Base-by-base conservation (phyloP, 148 eudicot species). In the Silene conica region DNA sequence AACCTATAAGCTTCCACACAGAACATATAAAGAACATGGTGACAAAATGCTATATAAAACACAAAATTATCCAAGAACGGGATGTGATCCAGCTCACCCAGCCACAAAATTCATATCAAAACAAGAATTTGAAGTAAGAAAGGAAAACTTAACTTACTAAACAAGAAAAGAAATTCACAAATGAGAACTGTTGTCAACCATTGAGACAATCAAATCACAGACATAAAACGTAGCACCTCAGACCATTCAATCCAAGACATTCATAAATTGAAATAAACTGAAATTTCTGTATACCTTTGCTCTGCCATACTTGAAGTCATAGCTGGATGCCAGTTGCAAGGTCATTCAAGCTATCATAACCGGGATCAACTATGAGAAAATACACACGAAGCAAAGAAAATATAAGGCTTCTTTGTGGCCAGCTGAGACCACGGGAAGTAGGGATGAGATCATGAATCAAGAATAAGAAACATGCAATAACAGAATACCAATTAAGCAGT, bases 291-390 rank as follows among this genome's bases (percentile, higher is more conserved):
- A 60, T 84, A 94, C 98, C 91, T 95, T 78, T 89, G 85, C 66
- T 95, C 98, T 70, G 96, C 97, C 80, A 83, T 84, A 84, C 83
- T 92, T 58, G 97, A 95, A 74, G 88, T 73, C 98, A 95, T 95
- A 77, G 64, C 86, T 76, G 63, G 77, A 78, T 41, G 69, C 69
- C 71, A 75, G 70, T 73, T 61, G 79, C 80, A 88, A 81, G 90
- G 78, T 77, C 89, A 89, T 88, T 86, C 87, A 91, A 88, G 63
- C 77, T 78, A 77, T 62, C 72, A 74, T 34, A 34, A 34, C 73
- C 80, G 23, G 18, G 57, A 73, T 20, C 45, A 31, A 68, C 23
- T 22, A 22, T 61, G 46, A 48, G 52, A 48, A 21, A 1, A 45
- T 38, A 54, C 25, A 69, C n/a, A 28, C 26, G 70, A 15, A 14